Percentiles rank a stretch among this genome's conserved stretches.
Conservation (phyloP, 805 yeast genomes). For the Starmerella asiatica region DNA sequence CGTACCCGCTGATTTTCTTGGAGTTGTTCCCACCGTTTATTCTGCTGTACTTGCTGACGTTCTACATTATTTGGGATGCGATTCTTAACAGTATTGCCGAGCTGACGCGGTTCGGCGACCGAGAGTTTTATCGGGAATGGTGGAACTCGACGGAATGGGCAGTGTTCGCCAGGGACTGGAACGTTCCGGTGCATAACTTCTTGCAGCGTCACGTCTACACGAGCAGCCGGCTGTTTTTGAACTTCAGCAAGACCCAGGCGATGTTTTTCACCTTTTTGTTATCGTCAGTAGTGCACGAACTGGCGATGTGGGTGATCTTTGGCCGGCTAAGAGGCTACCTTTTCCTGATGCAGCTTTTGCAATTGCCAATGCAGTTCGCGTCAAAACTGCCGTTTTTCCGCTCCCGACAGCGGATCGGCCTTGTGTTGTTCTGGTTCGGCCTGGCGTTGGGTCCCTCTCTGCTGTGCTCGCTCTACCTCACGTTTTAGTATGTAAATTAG, state of each 20-base stretch:
- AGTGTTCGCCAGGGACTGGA: slow-evolving; percentile 89
- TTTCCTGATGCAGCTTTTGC: slow-evolving; percentile 70
- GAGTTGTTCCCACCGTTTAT: slow-evolving; percentile 75
- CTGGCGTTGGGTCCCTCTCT: slow-evolving; percentile 80
- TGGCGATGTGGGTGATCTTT: slow-evolving; percentile 83
- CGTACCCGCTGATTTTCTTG: slow-evolving; percentile 46
- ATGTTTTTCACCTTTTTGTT: slow-evolving; percentile 47
- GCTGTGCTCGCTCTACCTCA: slow-evolving; percentile 69
- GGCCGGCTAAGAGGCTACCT: slow-evolving; percentile 68
- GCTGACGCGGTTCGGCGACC: slow-evolving; percentile 69
- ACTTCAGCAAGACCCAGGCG: slow-evolving; percentile 52
- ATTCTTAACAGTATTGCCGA: slow-evolving; percentile 85
- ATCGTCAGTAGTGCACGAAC: slow-evolving; percentile 75
- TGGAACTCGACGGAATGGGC: slow-evolving; percentile 95
- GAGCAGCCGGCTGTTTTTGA: slow-evolving; percentile 64
- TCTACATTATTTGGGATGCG: slow-evolving; percentile 91
- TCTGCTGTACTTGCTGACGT: slow-evolving; percentile 58
- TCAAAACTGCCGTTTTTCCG: slow-evolving; percentile 47
- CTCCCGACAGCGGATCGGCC: slow-evolving; percentile 51
- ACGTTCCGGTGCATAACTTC: slow-evolving; percentile 82
- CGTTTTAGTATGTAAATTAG: slow-evolving; percentile 35
- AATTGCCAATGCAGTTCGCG: slow-evolving; percentile 61
- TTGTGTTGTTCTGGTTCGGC: slow-evolving; percentile 81
- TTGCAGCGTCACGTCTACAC: slow-evolving; percentile 88
- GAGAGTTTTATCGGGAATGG: slow-evolving; percentile 93